A percentile compares a stretch with the other conserved stretches of the same genome.
phyloP scores from a whole-genome alignment of 441 rosid species.

The Arabidopsis lyrata region DNA sequence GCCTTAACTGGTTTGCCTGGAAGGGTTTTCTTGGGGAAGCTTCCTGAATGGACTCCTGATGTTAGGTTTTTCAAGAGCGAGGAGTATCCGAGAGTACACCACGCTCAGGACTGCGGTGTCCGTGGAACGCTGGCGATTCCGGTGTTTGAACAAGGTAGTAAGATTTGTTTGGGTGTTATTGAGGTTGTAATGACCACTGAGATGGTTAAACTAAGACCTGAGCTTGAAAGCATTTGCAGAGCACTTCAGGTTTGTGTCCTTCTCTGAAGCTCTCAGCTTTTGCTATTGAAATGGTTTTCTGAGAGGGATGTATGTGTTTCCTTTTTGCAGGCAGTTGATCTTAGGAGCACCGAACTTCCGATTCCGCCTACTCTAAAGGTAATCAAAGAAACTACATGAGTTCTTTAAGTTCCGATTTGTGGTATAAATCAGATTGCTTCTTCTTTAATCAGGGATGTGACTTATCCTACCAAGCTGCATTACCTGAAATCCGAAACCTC shows the following conservation, averaged over 20 bases:
- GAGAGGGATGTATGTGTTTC: constrained; percentile 9
- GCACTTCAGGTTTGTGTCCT: constrained; percentile 79
- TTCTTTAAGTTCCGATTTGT: background rate
- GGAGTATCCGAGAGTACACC: constrained; percentile 72
- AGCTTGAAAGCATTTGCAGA: constrained; percentile 82
- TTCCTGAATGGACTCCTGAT: constrained; percentile 98
- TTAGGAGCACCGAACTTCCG: constrained; percentile 63
- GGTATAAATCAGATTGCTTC: constrained; percentile 25
- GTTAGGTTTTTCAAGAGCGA: constrained; percentile 88
- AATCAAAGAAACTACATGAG: background rate
- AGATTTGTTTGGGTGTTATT: constrained; percentile 86
- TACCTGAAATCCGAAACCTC: constrained; percentile 79
- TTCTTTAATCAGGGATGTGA: constrained; percentile 52
- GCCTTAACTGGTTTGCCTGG: constrained; percentile 78
- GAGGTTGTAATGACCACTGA: constrained; percentile 84
- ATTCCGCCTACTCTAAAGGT: constrained; percentile 61
- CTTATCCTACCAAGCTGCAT: constrained; percentile 64
- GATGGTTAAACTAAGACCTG: constrained; percentile 65
- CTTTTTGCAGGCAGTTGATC: constrained; percentile 81
- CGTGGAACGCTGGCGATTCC: constrained; percentile 93
- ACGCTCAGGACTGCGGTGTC: constrained; percentile 79
- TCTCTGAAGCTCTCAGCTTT: constrained; percentile 25
- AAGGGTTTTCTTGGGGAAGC: constrained; percentile 81
- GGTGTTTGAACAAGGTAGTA: constrained; percentile 85
- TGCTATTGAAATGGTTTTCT: constrained; percentile 5